Base-by-base conservation (phyloP, 495 filamentous ascomycete species). In the Neurospora africana region DNA sequence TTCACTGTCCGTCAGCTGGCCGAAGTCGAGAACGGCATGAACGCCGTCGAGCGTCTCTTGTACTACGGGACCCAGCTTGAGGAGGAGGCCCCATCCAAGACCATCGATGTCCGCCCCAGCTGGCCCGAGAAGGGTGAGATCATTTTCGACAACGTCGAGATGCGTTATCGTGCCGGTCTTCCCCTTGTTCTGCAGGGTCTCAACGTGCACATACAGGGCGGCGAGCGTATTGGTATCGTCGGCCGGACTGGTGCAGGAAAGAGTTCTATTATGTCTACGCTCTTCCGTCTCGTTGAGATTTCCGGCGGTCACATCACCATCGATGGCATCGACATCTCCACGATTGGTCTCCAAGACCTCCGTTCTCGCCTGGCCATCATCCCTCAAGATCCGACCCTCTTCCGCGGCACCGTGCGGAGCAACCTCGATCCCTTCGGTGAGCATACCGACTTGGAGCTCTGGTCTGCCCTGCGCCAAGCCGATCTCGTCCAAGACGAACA, bases 21-120 rank as follows among this genome's bases (percentile, higher is more conserved):
- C 40, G 95, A 98, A 79, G 92, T 98, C 27, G 95, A 99, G 80
- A 98, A 97, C 83, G 91, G 92, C 78, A 97, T 99, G 94, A 98
- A 97, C 76, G 89, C 95, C 1, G 95, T 95, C 4, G 95, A 99
- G 78, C 91, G 95, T 37, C 85, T 99, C n/a, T 87, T 93, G 80
- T 92, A 95, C 82, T 99, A 99, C 78, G 94, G 93, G 47, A 93
- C 88, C 6, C 75, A 91, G 70, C 89, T 99, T 3, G 93, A 97
- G 72, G 90, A 96, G 77, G 95, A 99, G 80, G 91, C 93, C 0
- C 92, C 93, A 0, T 84, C 95, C 23, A 90, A 93, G 75, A 87
- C 91, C 1, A 79, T 87, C 71, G 86, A 91, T 5, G 85, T 97
- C 1, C 87, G 87, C 36, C 79, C 85, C 6, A 83, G 86, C 38